Conservation (phyloP, 1,284 basidiomycete species). For the Kwoniella shivajii region DNA sequence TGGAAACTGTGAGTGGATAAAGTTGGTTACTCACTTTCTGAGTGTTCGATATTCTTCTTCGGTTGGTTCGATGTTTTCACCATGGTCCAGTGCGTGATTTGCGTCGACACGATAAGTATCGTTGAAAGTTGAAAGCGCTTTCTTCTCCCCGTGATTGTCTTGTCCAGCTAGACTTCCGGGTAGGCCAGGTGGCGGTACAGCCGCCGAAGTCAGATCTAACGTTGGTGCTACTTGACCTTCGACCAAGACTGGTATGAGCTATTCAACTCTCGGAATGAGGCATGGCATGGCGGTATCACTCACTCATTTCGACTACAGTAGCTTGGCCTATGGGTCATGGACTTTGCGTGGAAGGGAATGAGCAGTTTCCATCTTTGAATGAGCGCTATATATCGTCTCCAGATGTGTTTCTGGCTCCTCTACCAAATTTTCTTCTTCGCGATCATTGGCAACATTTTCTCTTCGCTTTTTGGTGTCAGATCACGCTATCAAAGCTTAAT, state of each 20-base stretch:
- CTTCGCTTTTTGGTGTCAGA: neutral
- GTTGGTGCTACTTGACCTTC: constrained; percentile 1
- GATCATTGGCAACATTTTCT: neutral
- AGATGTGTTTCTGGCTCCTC: neutral
- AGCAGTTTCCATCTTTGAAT: too few relatives aligned
- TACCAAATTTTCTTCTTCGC: neutral
- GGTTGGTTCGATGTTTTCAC: constrained; percentile 67
- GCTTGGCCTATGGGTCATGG: too few relatives aligned
- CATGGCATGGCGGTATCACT: neutral
- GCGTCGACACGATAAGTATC: constrained; percentile 10
- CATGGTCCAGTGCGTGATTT: neutral
- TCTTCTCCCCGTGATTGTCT: constrained; percentile 17
- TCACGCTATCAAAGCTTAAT: constrained; percentile 4
- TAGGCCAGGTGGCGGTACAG: constrained; percentile 25
- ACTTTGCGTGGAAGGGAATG: too few relatives aligned
- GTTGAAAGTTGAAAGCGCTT: constrained; percentile 8
- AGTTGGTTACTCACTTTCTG: constrained; percentile 22
- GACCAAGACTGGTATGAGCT: neutral
- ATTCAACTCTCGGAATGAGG: neutral
- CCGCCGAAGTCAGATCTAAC: constrained; percentile 33
- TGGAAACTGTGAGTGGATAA: neutral
- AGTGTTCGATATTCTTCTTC: constrained; percentile 56
- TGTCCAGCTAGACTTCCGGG: constrained; percentile 12
- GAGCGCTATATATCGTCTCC: neutral
- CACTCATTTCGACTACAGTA: neutral